Evolutionary conservation across 2,329 filamentous ascomycete genomes (phyloP).

Genomic region (Colletotrichum musicola): DNA sequence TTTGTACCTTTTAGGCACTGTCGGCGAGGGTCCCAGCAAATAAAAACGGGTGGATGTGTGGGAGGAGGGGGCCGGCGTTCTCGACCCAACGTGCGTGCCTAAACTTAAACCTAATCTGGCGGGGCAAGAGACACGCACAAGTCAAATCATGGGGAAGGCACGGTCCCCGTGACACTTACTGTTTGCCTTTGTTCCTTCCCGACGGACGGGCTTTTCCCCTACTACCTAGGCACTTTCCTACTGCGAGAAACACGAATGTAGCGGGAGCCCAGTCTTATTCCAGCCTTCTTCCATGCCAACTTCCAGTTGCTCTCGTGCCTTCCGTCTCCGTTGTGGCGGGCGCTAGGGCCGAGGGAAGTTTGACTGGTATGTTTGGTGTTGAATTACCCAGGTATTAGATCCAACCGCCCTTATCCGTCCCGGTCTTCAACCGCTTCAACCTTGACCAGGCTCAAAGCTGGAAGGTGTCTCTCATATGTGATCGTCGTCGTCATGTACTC

Average conservation of each 20-base stretch:
- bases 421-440: not conserved
- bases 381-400: not conserved
- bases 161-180: not conserved
- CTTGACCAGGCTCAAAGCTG: too few species aligned
- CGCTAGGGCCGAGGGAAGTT: conserved; percentile 22
- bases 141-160: conserved; percentile 21
- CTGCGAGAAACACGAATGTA: not conserved
- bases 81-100: conserved; percentile 21
- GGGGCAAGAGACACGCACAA: conserved; percentile 4
- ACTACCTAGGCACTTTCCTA: not conserved
- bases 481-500: too few species aligned
- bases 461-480: too few species aligned
- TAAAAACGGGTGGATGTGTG: not conserved
- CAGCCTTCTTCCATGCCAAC: too few species aligned
- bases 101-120: conserved; percentile 39
- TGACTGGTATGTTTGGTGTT: not conserved
- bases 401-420: not conserved
- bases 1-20: not conserved
- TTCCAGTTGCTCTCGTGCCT: too few species aligned
- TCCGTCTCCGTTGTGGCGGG: not conserved
- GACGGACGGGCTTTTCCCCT: too few species aligned
- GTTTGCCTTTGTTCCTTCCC: not conserved
- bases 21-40: not conserved
- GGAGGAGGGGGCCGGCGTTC: not conserved
- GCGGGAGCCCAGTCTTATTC: too few species aligned